Base-by-base conservation (phyloP, 2,329 filamentous ascomycete genomes). In the Dactylellina cionopaga region DNA sequence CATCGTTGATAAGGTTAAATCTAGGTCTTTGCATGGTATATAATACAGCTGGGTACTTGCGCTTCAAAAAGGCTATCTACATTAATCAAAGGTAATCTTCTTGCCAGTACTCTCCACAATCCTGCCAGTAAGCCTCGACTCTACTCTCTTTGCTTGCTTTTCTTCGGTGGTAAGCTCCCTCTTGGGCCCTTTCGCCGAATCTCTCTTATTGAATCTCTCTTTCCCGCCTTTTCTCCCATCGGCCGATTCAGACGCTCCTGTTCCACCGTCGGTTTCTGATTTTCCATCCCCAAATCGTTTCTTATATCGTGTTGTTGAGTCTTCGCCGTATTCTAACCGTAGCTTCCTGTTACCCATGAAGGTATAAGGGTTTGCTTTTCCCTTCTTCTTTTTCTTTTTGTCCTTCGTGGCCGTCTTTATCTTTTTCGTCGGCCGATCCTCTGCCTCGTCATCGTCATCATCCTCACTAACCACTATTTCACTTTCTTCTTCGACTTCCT, bases 311-410 rank as follows among this genome's bases (percentile, higher is more conserved):
- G 88, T 87, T 76, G 92, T 88, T 68, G 93, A 88, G 80, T 98
- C 95, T 82, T 99, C 95, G 17, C 95, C 95, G 77, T 94, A 92
- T 80, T 99, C 94, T 80, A 95, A 88, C 79, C 94, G 91, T 76
- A 99, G 84, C 74, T 88, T 85, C 27, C 95, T 87, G 25, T 93
- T 92, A 55, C 90, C 89, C 86, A 92, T 96, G 85, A 92, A 91
- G 4, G 43, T 35, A 17, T 62, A 74, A 22, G 69, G 69, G 77
- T 85, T 86, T 41, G 73, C 75, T 80, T 89, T 90, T 75, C 85
- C 83, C 77, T 81, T 87, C 80, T 87, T 88, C 52, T 74, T 73
- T 76, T 83, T 85, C 79, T 84, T 84, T 79, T 82, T 84, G 75
- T 83, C 79, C 35, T 41, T 41, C 72, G 70, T 74, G 49, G 63